Evolutionary conservation across 2,329 filamentous ascomycete genomes (phyloP).

Genomic region (Nigrospora sphaerica): DNA sequence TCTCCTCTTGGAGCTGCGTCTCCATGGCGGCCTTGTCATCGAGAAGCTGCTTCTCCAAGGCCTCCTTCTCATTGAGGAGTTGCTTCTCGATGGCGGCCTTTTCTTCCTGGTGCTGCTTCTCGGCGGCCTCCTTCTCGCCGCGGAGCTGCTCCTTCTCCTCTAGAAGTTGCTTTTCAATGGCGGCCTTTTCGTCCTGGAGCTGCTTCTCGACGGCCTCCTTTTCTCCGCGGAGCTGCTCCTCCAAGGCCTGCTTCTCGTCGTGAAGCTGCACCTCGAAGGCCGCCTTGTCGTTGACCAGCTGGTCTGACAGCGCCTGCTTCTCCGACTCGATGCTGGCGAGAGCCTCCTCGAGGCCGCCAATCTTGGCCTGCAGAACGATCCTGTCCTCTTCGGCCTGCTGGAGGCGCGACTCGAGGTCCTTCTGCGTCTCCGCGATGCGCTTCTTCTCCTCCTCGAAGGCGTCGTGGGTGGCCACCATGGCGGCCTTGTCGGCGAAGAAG

Average conservation of each 20-base stretch:
- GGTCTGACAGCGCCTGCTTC: constrained; percentile 1
- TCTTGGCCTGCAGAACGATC: constrained; percentile 1
- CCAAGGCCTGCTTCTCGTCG: constrained; percentile 16
- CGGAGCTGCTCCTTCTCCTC: neutral
- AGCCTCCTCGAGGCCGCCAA: constrained; percentile 4
- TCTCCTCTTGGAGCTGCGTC: constrained; percentile 15
- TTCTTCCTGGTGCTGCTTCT: constrained; percentile 8
- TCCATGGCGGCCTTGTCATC: constrained; percentile 2
- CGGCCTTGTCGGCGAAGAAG: constrained; percentile 8
- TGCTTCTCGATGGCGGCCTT: constrained; percentile 4
- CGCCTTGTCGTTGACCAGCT: constrained; percentile 2
- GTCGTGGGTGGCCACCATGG: constrained; percentile 4
- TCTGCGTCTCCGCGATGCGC: constrained; percentile 18
- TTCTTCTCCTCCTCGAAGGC: constrained; percentile 11
- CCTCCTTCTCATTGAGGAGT: constrained; percentile 9
- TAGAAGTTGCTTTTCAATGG: constrained; percentile 12
- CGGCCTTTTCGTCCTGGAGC: constrained; percentile 15
- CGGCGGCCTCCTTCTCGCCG: constrained; percentile 9
- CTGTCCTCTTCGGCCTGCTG: constrained; percentile 15
- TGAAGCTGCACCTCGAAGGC: constrained; percentile 11
- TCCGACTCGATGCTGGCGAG: constrained; percentile 3
- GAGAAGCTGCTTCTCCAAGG: neutral
- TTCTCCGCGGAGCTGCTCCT: constrained; percentile 12
- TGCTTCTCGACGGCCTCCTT: constrained; percentile 4
- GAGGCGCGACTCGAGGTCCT: constrained; percentile 18